Base-by-base conservation (phyloP, 805 yeast genomes). In the Torulaspora indica region DNA sequence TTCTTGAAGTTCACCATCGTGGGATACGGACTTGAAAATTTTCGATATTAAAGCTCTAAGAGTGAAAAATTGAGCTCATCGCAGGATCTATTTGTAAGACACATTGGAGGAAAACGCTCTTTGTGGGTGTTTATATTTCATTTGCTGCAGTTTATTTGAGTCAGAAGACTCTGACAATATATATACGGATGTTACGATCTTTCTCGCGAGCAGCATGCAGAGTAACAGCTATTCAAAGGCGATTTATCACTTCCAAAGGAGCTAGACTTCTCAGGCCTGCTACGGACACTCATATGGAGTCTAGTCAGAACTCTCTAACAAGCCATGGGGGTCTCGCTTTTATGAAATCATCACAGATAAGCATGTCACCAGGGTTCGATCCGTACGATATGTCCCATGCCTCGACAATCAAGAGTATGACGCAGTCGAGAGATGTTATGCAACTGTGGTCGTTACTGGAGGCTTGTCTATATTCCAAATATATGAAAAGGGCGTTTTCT, bases 371-470 rank as follows among this genome's bases (percentile, higher is more conserved):
- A n/a, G 50, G 51, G 5, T 58, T 61, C 45, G 52, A 55, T 10
- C 57, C 63, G 3, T 62, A 60, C 36, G 60, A 57, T 34, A 53
- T 55, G 38, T 53, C 64, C 2, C 57, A 51, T 4, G 52, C 57
- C 1, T 43, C 53, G 3, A 48, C 48, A 2, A 46, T 47, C 17
- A 34, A 32, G 17, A 32, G 42, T 10, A 51, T 52, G 50, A 47
- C 53, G 8, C 54, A 54, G 35, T 60, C 83, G 5, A 76, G 75
- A 57, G 82, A 79, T 50, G 75, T 77, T n/a, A 69, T 73, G 42
- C 82, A 82, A 54, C 70, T 83, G 14, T 88, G 90, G 80, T 77
- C 90, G 2, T 65, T 88, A 28, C 70, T 87, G 32, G 95, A 88
- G 54, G 91, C 93, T 0, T 82, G 90, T 52, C 58, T 88, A 25